A percentile compares a stretch with the other conserved stretches of the same genome.
These are phyloP conservation scores for Quercus engelmannii DNA, from an alignment of 306 rosid species.

Conservation along the genomic window DNA sequence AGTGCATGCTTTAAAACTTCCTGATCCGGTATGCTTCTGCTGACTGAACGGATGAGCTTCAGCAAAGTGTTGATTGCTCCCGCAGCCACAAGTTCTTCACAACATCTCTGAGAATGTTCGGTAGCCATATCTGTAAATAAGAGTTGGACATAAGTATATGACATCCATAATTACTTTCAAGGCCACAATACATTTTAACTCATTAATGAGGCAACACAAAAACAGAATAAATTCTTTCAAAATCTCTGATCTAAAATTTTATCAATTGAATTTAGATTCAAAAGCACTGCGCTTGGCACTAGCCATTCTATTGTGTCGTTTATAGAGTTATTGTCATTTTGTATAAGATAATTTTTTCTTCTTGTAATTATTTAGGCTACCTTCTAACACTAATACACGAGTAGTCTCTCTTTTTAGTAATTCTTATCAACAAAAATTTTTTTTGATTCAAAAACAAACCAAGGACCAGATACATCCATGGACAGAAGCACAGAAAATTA, in stretches of 20 bases:
- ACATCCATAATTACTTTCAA: not conserved
- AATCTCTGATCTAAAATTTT: not conserved
- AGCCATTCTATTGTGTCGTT: too few species aligned
- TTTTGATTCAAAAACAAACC: not conserved
- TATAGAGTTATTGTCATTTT: too few species aligned
- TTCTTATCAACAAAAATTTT: too few species aligned
- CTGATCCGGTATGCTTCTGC: constrained; percentile 93
- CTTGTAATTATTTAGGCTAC: too few species aligned
- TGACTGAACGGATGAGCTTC: constrained; percentile 65
- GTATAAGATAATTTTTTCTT: too few species aligned
- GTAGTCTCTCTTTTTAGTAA: too few species aligned
- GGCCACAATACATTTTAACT: not conserved
- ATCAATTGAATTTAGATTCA: not conserved
- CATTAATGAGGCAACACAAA: not conserved
- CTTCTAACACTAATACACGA: too few species aligned
- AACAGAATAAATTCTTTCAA: not conserved
- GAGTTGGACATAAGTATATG: not conserved
- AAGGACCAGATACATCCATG: not conserved
- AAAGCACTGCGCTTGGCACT: too few species aligned
- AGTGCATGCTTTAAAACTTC: constrained; percentile 69
- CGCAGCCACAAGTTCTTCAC: constrained; percentile 83
- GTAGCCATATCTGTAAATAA: constrained; percentile 73
- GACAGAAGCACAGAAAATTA: not conserved
- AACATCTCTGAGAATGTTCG: constrained; percentile 76
- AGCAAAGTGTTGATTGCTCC: constrained; percentile 73